These are phyloP conservation scores for Aspergillus eucalypticola DNA, from an alignment of 2,329 filamentous ascomycete species.

Conservation along the genomic window DNA sequence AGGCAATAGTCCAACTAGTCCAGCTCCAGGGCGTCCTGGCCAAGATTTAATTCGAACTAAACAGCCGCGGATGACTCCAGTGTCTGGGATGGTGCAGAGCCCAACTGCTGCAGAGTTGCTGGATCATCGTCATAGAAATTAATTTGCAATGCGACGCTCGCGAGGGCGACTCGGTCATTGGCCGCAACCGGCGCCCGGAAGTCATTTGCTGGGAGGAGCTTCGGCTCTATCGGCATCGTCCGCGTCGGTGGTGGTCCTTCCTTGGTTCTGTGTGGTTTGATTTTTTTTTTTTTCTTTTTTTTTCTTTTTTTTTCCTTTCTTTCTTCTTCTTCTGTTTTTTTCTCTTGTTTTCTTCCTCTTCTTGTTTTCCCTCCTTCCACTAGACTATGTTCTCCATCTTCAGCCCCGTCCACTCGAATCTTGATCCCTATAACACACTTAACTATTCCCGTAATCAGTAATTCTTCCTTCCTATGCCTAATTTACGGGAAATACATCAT, in stretches of 20 bases:
- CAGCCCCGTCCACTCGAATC: no score
- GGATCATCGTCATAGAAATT: background rate
- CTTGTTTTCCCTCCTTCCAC: background rate
- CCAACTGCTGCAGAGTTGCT: background rate
- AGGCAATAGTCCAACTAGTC: slow-evolving; percentile 13
- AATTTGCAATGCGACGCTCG: slow-evolving; percentile 5
- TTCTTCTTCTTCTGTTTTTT: background rate
- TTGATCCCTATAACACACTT: no score
- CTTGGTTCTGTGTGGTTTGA: background rate
- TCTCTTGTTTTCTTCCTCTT: background rate
- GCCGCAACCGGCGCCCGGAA: slow-evolving; percentile 6
- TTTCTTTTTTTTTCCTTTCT: background rate
- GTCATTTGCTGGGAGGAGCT: slow-evolving; percentile 2
- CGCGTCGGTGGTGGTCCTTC: background rate
- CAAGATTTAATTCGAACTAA: slow-evolving; percentile 4
- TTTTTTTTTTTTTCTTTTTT: background rate
- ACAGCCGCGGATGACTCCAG: slow-evolving; percentile 7
- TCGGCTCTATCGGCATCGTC: slow-evolving; percentile 18
- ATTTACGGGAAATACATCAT: background rate
- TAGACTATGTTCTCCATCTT: no score
- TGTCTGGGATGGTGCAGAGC: background rate
- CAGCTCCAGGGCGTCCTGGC: background rate
- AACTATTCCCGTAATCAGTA: background rate
- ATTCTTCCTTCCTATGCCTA: background rate
- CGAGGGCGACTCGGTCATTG: slow-evolving; percentile 10